A percentile compares a stretch with the other conserved stretches of the same genome.
Evolutionary conservation across 2,329 filamentous ascomycete species (phyloP).

Genomic region (Alternaria ethzedia): DNA sequence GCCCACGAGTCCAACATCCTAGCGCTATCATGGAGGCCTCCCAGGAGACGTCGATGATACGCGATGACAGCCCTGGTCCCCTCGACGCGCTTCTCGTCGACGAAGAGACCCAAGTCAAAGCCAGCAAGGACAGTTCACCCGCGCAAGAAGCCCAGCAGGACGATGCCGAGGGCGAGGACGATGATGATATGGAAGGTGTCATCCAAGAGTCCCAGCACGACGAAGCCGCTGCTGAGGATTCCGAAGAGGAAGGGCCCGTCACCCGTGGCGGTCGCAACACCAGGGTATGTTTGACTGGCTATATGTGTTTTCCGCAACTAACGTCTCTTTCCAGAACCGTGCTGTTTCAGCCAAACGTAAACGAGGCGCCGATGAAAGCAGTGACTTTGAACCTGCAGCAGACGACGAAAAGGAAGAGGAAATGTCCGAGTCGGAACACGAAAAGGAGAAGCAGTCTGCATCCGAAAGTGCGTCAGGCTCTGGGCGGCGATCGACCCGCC

Average conservation of each 20-base stretch:
- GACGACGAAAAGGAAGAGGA: constrained; percentile 63
- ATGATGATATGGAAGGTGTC: constrained; percentile 44
- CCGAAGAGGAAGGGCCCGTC: constrained; percentile 62
- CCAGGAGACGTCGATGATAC: constrained; percentile 54
- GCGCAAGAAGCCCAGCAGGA: constrained; percentile 42
- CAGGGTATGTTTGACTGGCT: constrained; percentile 21
- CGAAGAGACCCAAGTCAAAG: constrained; percentile 46
- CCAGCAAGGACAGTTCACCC: constrained; percentile 40
- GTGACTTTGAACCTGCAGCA: constrained; percentile 67
- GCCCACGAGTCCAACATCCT: constrained; percentile 53
- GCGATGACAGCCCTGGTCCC: constrained; percentile 40
- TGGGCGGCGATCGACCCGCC: constrained; percentile 60
- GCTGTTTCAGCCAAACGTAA: constrained; percentile 43
- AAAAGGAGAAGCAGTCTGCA: constrained; percentile 49
- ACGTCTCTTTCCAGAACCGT: constrained; percentile 30
- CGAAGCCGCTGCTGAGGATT: constrained; percentile 49
- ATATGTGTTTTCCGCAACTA: constrained; percentile 16
- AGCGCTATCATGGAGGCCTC: constrained; percentile 62
- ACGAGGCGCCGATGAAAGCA: constrained; percentile 61
- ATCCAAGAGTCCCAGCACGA: constrained; percentile 52
- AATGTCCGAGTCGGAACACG: constrained; percentile 60
- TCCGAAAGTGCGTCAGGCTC: constrained; percentile 48
- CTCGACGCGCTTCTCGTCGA: constrained; percentile 42
- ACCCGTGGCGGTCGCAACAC: constrained; percentile 53
- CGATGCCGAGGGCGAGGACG: constrained; percentile 35